Evolutionary conservation across 2,329 filamentous ascomycete genomes (phyloP), one percentile per base, ranked within the genome.

Genomic region (Sporothrix pallida): DNA sequence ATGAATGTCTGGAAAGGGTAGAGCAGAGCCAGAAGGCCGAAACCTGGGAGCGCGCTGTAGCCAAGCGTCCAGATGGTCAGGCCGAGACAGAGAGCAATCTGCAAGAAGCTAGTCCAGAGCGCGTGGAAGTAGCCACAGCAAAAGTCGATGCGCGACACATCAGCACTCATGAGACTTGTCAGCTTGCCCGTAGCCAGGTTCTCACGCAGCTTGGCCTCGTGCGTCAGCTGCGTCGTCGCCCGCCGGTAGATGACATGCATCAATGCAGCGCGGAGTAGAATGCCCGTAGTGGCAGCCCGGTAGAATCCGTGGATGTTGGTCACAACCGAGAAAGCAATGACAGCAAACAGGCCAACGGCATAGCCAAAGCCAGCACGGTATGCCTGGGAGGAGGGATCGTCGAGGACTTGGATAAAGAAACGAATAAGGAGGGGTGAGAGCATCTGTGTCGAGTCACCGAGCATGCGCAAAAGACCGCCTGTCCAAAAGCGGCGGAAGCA

Each of bases 111-210:
- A 0, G 80, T 81, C 80, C 80, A 81, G 0, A 76, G 75, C 0
- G 79, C 75, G 71, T 81, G 80, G 52, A 81, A 80, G 65, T 76
- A 80, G n/a, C 78, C 78, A 37, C 79, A 80, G 73, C 79, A 80
- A 54, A 79, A 80, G 60, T 80, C 79, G 1, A 80, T 70, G 4
- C 79, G 78, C 0, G 79, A 80, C 15, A 80, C 79, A 15, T 80
- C 79, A 2, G 79, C 79, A 10, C 79, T 80, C 75, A 80, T 80
- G 13, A 80, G 70, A 52, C 79, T 80, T 76, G 79, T 80, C 10
- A 80, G 74, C 65, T 80, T 80, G 15, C 78, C 79, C 0, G 77
- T 79, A 0, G 74, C 76, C 0, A 79, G 74, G 0, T 73, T 76
- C 12, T 75, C 75, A 17, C 78, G 74, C 2, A 79, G 73, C 68